phyloP scores from a whole-genome alignment of 495 filamentous ascomycete genomes.

The Hypoxylon fragiforme region DNA sequence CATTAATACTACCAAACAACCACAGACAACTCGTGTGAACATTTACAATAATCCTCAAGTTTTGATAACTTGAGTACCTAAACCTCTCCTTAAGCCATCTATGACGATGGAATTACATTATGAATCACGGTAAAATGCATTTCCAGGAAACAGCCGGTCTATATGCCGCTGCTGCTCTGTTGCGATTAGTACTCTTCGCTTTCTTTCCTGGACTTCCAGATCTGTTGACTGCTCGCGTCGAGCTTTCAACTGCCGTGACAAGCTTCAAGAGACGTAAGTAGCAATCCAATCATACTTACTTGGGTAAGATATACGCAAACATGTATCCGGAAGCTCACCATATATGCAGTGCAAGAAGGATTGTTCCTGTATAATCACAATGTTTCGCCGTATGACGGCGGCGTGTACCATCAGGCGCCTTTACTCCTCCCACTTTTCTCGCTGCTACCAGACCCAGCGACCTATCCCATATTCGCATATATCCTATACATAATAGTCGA shows the following conservation, averaged over 20 bases:
- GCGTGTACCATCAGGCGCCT: conserved; percentile 96
- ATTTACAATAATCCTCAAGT: not conserved
- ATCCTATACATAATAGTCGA: conserved; percentile 83
- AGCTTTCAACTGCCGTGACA: conserved; percentile 94
- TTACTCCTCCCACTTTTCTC: conserved; percentile 89
- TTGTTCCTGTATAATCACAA: conserved; percentile 94
- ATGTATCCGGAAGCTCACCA: not conserved
- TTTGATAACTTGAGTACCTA: not conserved
- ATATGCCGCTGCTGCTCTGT: conserved; percentile 71
- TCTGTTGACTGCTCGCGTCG: conserved; percentile 85
- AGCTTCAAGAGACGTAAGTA: conserved; percentile 93
- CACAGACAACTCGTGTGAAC: too few relatives aligned
- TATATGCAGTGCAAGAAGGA: conserved; percentile 80
- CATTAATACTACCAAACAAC: too few relatives aligned
- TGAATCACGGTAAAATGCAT: conserved; percentile 52
- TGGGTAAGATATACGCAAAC: too few relatives aligned
- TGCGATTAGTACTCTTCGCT: conserved; percentile 79
- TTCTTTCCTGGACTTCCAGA: conserved; percentile 84
- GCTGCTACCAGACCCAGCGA: conserved; percentile 69
- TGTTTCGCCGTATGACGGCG: conserved; percentile 96
- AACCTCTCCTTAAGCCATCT: conserved; percentile 5
- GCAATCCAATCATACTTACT: too few relatives aligned
- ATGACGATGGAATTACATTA: conserved; percentile 67
- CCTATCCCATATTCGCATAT: conserved; percentile 70
- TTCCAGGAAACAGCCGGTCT: conserved; percentile 69